Percentiles rank a stretch among this genome's conserved stretches.
Evolutionary conservation across 2,329 filamentous ascomycete genomes (phyloP).

Genomic region (Trichoderma guizhouense): DNA sequence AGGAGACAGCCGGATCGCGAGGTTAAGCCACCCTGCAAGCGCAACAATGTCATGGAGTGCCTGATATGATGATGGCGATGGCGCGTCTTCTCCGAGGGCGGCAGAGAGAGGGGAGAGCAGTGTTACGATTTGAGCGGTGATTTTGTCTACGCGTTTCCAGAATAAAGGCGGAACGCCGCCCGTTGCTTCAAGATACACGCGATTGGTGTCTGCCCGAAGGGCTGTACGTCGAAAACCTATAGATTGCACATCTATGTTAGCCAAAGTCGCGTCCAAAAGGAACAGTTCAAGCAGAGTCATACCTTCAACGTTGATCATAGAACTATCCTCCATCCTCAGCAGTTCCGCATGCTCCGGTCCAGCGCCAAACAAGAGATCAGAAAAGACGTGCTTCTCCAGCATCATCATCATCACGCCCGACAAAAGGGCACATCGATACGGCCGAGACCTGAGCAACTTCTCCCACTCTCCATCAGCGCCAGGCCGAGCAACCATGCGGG

Average conservation of each 20-base stretch:
- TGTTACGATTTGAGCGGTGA: conserved; percentile 24
- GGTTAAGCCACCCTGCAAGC: conserved; percentile 31
- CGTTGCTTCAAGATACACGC: conserved; percentile 24
- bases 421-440: conserved; percentile 27
- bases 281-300: neutral
- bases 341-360: conserved; percentile 23
- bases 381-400: conserved; percentile 29
- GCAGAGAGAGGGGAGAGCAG: conserved; percentile 28
- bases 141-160: conserved; percentile 31
- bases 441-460: conserved; percentile 24
- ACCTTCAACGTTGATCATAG: conserved; percentile 30
- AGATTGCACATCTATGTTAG: neutral
- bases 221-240: conserved; percentile 31
- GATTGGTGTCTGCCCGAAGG: conserved; percentile 27
- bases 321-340: conserved; percentile 25
- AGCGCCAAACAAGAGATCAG: conserved; percentile 33
- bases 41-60: conserved; percentile 30
- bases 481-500: conserved; percentile 29
- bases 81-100: conserved; percentile 20
- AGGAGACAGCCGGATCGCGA: conserved; percentile 27
- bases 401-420: conserved; percentile 30
- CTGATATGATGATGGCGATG: conserved; percentile 24
- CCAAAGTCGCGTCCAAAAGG: neutral
- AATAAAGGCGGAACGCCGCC: conserved; percentile 27
- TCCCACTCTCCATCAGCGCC: conserved; percentile 29